Evolutionary conservation across 371 early-diverging fungal species (phyloP).

Genomic region (Lichtheimia ornata): DNA sequence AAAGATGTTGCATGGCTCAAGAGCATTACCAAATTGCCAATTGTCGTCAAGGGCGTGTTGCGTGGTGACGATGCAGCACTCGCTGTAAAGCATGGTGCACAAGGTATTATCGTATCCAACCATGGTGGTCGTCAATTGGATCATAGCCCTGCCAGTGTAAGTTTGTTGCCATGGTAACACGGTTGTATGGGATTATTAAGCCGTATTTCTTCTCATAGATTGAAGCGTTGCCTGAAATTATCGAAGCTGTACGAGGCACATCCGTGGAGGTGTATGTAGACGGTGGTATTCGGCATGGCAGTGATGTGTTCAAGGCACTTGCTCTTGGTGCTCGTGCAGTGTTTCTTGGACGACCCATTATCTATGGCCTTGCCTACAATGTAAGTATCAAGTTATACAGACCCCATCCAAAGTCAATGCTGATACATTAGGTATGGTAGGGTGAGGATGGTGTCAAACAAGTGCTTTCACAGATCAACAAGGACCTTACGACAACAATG

Average conservation of each 20-base stretch:
- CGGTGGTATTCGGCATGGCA: slow-evolving; percentile 69
- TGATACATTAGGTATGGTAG: slow-evolving; percentile 4
- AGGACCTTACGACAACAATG: slow-evolving; percentile 26
- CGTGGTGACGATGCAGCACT: slow-evolving; percentile 67
- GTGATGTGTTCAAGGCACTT: slow-evolving; percentile 70
- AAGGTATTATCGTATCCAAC: slow-evolving; percentile 72
- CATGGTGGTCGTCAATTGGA: slow-evolving; percentile 84
- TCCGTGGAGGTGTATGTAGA: slow-evolving; percentile 68
- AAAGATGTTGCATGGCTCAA: slow-evolving; percentile 69
- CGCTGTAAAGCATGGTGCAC: slow-evolving; percentile 59
- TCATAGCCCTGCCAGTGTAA: slow-evolving; percentile 42
- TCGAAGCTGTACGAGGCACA: slow-evolving; percentile 50
- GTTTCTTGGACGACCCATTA: slow-evolving; percentile 67
- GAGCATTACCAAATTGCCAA: slow-evolving; percentile 59
- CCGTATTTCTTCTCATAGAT: not conserved
- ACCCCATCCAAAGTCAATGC: no score
- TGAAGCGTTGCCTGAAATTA: slow-evolving; percentile 66
- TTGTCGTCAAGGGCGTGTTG: slow-evolving; percentile 73
- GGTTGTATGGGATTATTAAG: no score
- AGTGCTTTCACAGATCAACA: slow-evolving; percentile 18
- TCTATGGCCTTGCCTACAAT: slow-evolving; percentile 55
- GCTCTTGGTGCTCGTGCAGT: slow-evolving; percentile 76
- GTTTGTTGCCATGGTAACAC: not conserved
- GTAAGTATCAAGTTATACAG: not conserved
- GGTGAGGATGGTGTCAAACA: slow-evolving; percentile 19